Conservation (phyloP, 2,329 filamentous ascomycete genomes). For the Teratosphaeria epicoccoides region DNA sequence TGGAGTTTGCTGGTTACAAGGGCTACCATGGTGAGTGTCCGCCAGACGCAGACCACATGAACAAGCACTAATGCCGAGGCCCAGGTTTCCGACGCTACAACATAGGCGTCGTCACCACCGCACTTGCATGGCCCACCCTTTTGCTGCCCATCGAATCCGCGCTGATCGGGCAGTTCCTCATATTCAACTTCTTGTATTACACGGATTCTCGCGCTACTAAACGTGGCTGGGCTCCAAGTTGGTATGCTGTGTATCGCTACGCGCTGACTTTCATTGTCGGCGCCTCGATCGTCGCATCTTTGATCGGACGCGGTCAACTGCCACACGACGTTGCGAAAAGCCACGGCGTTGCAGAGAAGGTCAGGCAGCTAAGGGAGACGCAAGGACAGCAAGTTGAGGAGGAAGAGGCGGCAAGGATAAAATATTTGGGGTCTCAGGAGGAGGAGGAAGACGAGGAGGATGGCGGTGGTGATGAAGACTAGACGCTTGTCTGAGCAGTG, state of each 20-base stretch:
- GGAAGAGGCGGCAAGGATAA: constrained; percentile 22
- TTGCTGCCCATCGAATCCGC: constrained; percentile 76
- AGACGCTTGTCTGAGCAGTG: neutral
- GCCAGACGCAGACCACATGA: neutral
- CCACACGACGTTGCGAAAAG: constrained; percentile 42
- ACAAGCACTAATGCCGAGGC: neutral
- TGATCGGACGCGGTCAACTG: constrained; percentile 75
- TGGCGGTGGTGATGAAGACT: constrained; percentile 4
- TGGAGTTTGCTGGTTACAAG: constrained; percentile 68
- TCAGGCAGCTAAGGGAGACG: constrained; percentile 38
- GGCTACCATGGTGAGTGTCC: constrained; percentile 46
- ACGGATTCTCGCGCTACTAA: constrained; percentile 63
- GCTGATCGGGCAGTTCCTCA: constrained; percentile 72
- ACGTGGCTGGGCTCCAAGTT: constrained; percentile 67
- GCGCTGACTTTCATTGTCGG: constrained; percentile 86
- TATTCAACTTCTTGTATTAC: constrained; percentile 80
- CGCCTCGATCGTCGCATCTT: constrained; percentile 63
- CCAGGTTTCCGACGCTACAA: constrained; percentile 59
- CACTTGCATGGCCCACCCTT: constrained; percentile 81
- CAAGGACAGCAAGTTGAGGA: constrained; percentile 24
- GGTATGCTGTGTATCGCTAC: constrained; percentile 87
- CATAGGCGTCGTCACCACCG: constrained; percentile 69
- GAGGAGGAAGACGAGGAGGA: constrained; percentile 21
- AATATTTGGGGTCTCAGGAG: constrained; percentile 19
- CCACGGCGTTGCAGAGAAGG: constrained; percentile 36